Evolutionary conservation across 2,329 filamentous ascomycete species (phyloP), one percentile per base, ranked within the genome.

Genomic region (Phialophora chinensis): DNA sequence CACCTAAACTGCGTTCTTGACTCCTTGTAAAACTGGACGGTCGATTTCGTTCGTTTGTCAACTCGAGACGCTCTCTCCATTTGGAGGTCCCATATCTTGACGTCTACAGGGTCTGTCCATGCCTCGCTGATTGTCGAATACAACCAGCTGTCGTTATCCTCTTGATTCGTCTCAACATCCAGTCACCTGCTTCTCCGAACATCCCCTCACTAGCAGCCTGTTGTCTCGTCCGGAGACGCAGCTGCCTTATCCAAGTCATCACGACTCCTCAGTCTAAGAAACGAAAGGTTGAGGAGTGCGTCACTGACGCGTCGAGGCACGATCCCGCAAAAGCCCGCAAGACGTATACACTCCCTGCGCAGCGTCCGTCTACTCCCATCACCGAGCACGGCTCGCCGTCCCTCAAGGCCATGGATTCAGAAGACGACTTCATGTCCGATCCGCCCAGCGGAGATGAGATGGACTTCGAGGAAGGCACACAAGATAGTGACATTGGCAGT

Each of bases 381-480:
- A 72, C 72, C 73, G 73, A 78, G 68, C 69, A 83, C 65, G 78
- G 75, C 68, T 80, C 79, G 23, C 78, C 80, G 20, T 75, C 77
- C 27, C 76, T 76, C 60, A 82, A 82, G 25, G 72, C 81, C 42
- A 97, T 97, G 93, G 93, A 97, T 81, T 97, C 93, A 8, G 94
- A 98, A 74, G 93, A 97, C 75, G 94, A 97, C 67, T 93, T 93
- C 79, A 90, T 95, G 86, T 96, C 91, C 73, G 88, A 89, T 75
- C 84, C 89, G 73, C 94, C 91, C 50, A 96, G 91, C 75, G 90
- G 89, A 50, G 88, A 90, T 69, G 86, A 87, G 67, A 86, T 92
- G 66, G 86, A 87, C 67, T 86, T 92, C 67, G 85, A 90, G 78
- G 86, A 90, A 69, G 91, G 76, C 53, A 79, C 75, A 27, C 80